Evolutionary conservation across 768 basidiomycete species (phyloP).

Genomic region (Boletus pseudopeckii): DNA sequence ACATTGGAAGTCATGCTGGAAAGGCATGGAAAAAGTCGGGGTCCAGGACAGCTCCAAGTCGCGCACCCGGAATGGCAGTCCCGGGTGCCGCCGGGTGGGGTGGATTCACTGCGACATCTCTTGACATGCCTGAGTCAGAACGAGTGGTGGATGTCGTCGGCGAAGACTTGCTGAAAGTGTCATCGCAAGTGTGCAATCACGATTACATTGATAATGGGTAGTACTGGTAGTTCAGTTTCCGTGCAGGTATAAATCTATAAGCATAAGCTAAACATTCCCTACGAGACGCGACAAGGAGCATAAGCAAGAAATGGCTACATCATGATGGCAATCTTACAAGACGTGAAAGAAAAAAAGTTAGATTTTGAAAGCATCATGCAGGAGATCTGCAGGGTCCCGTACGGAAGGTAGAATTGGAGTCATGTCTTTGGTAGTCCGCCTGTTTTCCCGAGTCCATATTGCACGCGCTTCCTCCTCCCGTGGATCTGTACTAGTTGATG

Average conservation of each 20-base stretch:
- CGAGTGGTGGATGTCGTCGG: conserved; percentile 50
- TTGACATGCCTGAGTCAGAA: conserved; percentile 51
- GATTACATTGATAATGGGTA: conserved; percentile 9
- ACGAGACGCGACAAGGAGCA: conserved; percentile 6
- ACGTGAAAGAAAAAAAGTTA: conserved; percentile 15
- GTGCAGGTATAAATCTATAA: conserved; percentile 25
- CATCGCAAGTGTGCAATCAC: conserved; percentile 7
- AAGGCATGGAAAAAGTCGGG: conserved; percentile 36
- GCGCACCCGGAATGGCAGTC: conserved; percentile 28
- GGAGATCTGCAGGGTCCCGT: conserved; percentile 9
- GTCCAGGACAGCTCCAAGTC: conserved; percentile 20
- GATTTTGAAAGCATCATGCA: conserved; percentile 35
- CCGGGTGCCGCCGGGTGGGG: conserved; percentile 45
- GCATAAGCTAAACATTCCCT: conserved; percentile 15
- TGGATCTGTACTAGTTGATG: conserved; percentile 29
- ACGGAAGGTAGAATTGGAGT: conserved; percentile 17
- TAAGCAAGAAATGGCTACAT: conserved; percentile 11
- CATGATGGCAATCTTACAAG: conserved; percentile 2
- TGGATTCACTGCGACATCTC: conserved; percentile 53
- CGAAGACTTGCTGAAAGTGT: background rate
- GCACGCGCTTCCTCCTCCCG: conserved; percentile 42
- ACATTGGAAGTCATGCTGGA: conserved; percentile 56
- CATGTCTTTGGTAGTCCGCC: conserved; percentile 37
- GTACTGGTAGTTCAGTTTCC: background rate
- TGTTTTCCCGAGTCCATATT: conserved; percentile 42